Percentiles rank a stretch among this genome's conserved stretches.
Evolutionary conservation across 768 basidiomycete genomes (phyloP).

Genomic region (Botryobasidium botryosum): DNA sequence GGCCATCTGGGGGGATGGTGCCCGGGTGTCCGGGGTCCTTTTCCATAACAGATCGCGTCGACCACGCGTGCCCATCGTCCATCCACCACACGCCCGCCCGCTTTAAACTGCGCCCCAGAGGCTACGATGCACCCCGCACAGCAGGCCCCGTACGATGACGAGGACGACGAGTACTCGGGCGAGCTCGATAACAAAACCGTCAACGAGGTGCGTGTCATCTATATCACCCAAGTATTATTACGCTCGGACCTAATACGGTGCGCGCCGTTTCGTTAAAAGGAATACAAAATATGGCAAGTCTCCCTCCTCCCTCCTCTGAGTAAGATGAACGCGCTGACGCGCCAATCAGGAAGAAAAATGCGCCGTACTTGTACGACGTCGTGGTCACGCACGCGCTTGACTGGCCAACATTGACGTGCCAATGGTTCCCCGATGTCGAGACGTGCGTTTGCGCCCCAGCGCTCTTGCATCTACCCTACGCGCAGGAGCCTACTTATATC

Average conservation of each 20-base stretch:
- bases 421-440: constrained; percentile 98
- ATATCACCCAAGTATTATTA: neutral
- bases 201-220: constrained; percentile 21
- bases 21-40: too few relatives aligned
- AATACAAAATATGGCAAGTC: constrained; percentile 14
- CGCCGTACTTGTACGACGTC: constrained; percentile 93
- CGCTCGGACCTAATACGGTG: neutral
- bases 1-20: too few relatives aligned
- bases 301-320: neutral
- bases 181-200: constrained; percentile 22
- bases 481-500: neutral
- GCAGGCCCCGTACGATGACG: too few relatives aligned
- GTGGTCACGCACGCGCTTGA: constrained; percentile 95
- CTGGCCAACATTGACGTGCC: constrained; percentile 95
- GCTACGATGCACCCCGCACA: too few relatives aligned
- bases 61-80: too few relatives aligned
- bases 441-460: constrained; percentile 34
- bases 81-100: too few relatives aligned
- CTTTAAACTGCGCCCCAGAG: too few relatives aligned
- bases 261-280: neutral
- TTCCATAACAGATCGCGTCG: too few relatives aligned
- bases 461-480: neutral
- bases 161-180: constrained; percentile 7
- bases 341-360: constrained; percentile 73
- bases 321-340: neutral